A percentile compares a stretch with the other conserved stretches of the same genome.
Conservation (phyloP, 306 rosid genomes). For the Pachyrhizus erosus region DNA sequence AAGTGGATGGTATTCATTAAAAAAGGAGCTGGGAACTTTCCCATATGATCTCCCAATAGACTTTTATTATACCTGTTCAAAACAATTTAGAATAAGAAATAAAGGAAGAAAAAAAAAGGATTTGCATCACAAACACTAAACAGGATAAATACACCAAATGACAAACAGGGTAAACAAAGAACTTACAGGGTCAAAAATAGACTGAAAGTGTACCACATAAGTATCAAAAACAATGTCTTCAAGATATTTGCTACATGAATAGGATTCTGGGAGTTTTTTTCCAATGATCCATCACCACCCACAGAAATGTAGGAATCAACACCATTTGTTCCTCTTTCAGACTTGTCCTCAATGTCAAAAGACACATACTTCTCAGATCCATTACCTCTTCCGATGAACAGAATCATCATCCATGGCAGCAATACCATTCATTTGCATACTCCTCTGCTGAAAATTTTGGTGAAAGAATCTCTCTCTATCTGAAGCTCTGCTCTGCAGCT, state of each 20-base stretch:
- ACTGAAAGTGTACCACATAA: constrained; percentile 95
- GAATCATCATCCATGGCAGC: constrained; percentile 61
- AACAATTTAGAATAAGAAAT: constrained; percentile 36
- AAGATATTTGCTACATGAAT: constrained; percentile 60
- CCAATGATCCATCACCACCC: constrained; percentile 48
- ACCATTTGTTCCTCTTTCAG: constrained; percentile 50
- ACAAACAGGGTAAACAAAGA: constrained; percentile 35
- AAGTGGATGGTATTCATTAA: constrained; percentile 92
- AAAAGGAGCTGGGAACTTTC: constrained; percentile 96
- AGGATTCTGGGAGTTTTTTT: constrained; percentile 48
- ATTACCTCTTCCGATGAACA: constrained; percentile 51
- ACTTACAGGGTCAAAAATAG: constrained; percentile 96
- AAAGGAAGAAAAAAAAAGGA: not conserved
- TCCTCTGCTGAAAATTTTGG: constrained; percentile 52
- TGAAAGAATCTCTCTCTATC: constrained; percentile 48
- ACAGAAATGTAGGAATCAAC: constrained; percentile 44
- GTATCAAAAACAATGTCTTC: constrained; percentile 82
- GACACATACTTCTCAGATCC: constrained; percentile 64
- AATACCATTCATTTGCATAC: constrained; percentile 54
- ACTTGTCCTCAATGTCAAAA: constrained; percentile 67
- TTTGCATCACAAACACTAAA: constrained; percentile 22
- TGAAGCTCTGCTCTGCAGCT: constrained; percentile 45
- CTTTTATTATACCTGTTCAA: constrained; percentile 91
- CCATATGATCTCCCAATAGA: constrained; percentile 88
- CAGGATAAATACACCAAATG: not conserved